phyloP scores from a whole-genome alignment of 202 grass and related monocot species.

The Dendrocalamus latiflorus region DNA sequence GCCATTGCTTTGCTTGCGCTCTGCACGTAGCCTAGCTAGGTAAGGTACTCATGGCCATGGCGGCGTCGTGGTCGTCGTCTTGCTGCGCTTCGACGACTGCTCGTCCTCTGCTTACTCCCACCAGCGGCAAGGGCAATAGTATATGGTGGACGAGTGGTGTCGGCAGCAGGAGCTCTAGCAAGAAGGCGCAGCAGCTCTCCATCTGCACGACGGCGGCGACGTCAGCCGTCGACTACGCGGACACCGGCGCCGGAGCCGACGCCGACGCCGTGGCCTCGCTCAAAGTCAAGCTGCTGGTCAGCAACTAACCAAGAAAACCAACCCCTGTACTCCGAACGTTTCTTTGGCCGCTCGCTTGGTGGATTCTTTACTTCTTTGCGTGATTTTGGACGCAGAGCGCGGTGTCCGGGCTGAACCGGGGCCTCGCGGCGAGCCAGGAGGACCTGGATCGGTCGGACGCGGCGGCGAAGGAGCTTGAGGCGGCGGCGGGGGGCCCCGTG shows the following conservation, averaged over 20 bases:
- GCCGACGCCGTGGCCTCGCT: slow-evolving; percentile 19
- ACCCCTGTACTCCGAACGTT: neutral
- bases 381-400: slow-evolving; percentile 63
- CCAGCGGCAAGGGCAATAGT: neutral
- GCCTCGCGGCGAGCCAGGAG: slow-evolving; percentile 69
- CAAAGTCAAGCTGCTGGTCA: slow-evolving; percentile 48
- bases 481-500: slow-evolving; percentile 19
- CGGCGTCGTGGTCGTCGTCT: slow-evolving; percentile 20
- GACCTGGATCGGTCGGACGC: slow-evolving; percentile 64
- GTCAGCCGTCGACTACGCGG: slow-evolving; percentile 4
- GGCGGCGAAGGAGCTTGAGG: slow-evolving; percentile 62
- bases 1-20: neutral
- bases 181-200: neutral
- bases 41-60: slow-evolving; percentile 11
- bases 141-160: neutral
- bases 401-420: slow-evolving; percentile 82
- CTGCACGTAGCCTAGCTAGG: neutral
- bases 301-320: neutral
- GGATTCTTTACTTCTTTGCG: neutral
- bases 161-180: neutral
- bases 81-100: slow-evolving; percentile 28
- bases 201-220: slow-evolving; percentile 27
- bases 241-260: neutral
- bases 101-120: neutral
- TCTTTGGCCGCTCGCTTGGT: neutral